phyloP scores from a whole-genome alignment of 2,329 filamentous ascomycete genomes.

The Hypoxylon sp. region DNA sequence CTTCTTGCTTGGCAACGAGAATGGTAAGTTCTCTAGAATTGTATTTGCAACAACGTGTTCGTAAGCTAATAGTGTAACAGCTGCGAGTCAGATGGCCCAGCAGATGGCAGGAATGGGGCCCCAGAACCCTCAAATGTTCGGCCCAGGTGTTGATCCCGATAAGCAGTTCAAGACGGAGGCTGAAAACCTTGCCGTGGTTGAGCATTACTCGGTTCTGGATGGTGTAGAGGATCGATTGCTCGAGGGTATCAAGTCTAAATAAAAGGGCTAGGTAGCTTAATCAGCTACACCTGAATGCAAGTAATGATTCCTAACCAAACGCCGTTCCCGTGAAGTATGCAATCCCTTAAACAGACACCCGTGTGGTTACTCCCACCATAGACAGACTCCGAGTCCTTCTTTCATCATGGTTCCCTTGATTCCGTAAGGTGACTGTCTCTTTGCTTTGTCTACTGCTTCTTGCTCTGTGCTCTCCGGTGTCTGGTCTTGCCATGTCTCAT shows the following conservation, averaged over 20 bases:
- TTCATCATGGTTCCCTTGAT: slow-evolving; percentile 76
- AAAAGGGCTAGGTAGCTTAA: slow-evolving; percentile 38
- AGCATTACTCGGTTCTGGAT: slow-evolving; percentile 92
- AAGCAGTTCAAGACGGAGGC: slow-evolving; percentile 94
- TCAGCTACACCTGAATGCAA: slow-evolving; percentile 34
- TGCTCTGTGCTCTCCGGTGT: slow-evolving; percentile 78
- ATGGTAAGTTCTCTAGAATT: slow-evolving; percentile 73
- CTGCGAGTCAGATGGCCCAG: slow-evolving; percentile 91
- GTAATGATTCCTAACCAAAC: slow-evolving; percentile 25
- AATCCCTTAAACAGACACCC: slow-evolving; percentile 28
- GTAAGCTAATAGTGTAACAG: slow-evolving; percentile 64
- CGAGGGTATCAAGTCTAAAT: slow-evolving; percentile 63
- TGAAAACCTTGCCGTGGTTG: slow-evolving; percentile 95
- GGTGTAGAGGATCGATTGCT: slow-evolving; percentile 89
- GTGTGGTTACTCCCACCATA: slow-evolving; percentile 71
- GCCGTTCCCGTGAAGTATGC: slow-evolving; percentile 39
- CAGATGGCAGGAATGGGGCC: slow-evolving; percentile 84
- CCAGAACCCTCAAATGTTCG: slow-evolving; percentile 81
- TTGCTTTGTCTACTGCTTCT: slow-evolving; percentile 67
- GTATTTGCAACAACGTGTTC: slow-evolving; percentile 29
- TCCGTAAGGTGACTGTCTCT: slow-evolving; percentile 76
- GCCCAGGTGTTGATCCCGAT: slow-evolving; percentile 92
- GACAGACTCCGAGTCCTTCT: slow-evolving; percentile 72
- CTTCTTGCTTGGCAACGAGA: slow-evolving; percentile 95
- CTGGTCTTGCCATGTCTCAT: slow-evolving; percentile 93